Conservation (phyloP, 192 early-diverging fungal species). For the Coemansia sp. region DNA sequence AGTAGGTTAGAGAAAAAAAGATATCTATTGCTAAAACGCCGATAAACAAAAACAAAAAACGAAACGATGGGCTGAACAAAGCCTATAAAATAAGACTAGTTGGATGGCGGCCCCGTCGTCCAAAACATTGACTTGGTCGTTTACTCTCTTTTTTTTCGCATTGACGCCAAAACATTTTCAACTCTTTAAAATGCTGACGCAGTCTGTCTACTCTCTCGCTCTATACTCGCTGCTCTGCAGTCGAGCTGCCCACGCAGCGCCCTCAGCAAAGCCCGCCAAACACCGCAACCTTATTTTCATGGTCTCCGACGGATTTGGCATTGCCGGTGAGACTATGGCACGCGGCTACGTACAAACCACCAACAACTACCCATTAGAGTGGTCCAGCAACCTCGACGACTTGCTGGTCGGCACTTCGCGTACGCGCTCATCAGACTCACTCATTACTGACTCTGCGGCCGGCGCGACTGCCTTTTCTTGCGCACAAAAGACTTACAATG, state of each 20-base stretch:
- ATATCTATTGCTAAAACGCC: background rate
- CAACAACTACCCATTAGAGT: conserved; percentile 1
- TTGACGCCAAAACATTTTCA: background rate
- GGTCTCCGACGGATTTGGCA: conserved; percentile 67
- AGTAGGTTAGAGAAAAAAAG: background rate
- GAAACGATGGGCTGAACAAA: background rate
- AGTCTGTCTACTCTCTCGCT: background rate
- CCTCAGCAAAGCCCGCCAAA: background rate
- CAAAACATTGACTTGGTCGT: background rate
- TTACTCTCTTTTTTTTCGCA: background rate
- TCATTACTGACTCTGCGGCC: conserved; percentile 66
- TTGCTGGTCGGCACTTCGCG: conserved; percentile 58
- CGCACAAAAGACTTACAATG: conserved; percentile 61
- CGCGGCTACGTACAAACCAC: conserved; percentile 41
- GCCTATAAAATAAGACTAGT: background rate
- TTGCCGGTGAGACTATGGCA: conserved; percentile 62
- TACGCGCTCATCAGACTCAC: conserved; percentile 57
- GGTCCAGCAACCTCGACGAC: conserved; percentile 54
- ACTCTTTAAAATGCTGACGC: background rate
- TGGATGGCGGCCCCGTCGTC: background rate
- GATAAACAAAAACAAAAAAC: too few species aligned
- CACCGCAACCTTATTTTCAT: conserved; percentile 63
- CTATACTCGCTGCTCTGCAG: conserved; percentile 1
- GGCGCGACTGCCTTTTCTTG: conserved; percentile 66
- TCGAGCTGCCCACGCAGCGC: background rate